phyloP scores from a whole-genome alignment of 2,329 filamentous ascomycete genomes.

The Paecilomyces formosus region DNA sequence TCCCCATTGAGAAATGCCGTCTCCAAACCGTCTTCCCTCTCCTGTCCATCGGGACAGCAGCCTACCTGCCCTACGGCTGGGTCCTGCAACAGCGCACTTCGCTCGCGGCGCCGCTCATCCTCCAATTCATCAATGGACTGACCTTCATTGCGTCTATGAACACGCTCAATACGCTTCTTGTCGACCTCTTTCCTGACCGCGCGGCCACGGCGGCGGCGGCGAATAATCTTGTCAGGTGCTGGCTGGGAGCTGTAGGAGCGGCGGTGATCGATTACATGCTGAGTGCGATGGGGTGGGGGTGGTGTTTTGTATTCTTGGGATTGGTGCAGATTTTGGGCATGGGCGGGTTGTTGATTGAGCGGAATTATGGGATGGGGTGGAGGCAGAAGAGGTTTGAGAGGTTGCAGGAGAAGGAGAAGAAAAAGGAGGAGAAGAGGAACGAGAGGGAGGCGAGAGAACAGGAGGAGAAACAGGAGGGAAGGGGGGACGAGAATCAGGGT shows the following conservation, averaged over 20 bases:
- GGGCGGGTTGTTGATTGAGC: constrained; percentile 20
- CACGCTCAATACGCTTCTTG: constrained; percentile 36
- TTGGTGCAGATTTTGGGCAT: constrained; percentile 26
- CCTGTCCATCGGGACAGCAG: constrained; percentile 15
- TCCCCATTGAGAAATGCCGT: constrained; percentile 42
- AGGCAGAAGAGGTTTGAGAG: constrained; percentile 12
- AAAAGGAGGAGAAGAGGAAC: not conserved
- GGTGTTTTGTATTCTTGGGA: constrained; percentile 30
- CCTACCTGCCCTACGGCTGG: constrained; percentile 32
- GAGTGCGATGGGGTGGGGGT: constrained; percentile 27
- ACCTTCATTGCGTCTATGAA: constrained; percentile 28
- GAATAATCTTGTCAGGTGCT: constrained; percentile 28
- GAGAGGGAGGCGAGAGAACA: not conserved
- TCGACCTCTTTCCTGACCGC: constrained; percentile 30
- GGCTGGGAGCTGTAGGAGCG: constrained; percentile 26
- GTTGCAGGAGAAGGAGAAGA: not conserved
- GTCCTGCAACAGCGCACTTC: constrained; percentile 23
- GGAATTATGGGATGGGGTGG: constrained; percentile 19
- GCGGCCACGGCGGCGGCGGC: constrained; percentile 28
- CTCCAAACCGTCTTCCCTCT: constrained; percentile 25
- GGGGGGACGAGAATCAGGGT: too few species aligned
- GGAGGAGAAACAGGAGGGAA: not conserved
- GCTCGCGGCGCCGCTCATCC: constrained; percentile 24
- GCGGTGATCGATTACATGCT: constrained; percentile 29
- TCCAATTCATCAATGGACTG: constrained; percentile 27